Base-by-base conservation (phyloP, 73 alveolate genomes). In the Paramecium primaurelia region DNA sequence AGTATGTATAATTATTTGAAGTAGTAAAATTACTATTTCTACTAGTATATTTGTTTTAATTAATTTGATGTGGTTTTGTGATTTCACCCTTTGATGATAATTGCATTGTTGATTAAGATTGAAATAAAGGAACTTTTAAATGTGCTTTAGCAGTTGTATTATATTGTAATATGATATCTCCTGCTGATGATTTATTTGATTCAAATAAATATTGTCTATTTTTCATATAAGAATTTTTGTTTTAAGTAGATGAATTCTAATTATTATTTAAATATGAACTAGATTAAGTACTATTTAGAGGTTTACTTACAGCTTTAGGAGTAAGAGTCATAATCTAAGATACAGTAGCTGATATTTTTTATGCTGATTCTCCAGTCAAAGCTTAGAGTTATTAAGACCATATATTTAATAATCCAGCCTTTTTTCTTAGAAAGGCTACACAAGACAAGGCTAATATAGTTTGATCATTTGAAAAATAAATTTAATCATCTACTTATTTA, bases 371-470 rank as follows among this genome's bases (percentile, higher is more conserved):
- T 45, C 75, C 75, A 80, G 91, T 80, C 34, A 80, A 20, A 11
- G 71, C 30, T 80, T 80, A 47, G 25, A 80, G 45, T 44, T 80
- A 32, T 45, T 80, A 47, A n/a, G 91, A 80, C 91, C 91, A 80
- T 4, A 80, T 80, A 47, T 80, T 80, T 80, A 80, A 18, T 14
- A 80, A 36, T 26, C 91, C 91, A 25, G 91, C 47, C 47, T 80
- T 80, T 80, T 80, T 80, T 44, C 91, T 40, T n/a, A 80, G 75
- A 36, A 32, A 80, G 5, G 91, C 91, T 6, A 80, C 77, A 45
- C 91, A 80, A 20, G 91, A 80, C 34, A 80, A 36, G 34, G 91
- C 91, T 80, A 80, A 80, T 20, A 45, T 80, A 45, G 45, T 80
- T 49, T 80, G 73, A 80, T 80, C 91, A 8, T 25, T 40, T 20